phyloP scores from a whole-genome alignment of 1,284 basidiomycete genomes.

The Apiotrichum siamense region DNA sequence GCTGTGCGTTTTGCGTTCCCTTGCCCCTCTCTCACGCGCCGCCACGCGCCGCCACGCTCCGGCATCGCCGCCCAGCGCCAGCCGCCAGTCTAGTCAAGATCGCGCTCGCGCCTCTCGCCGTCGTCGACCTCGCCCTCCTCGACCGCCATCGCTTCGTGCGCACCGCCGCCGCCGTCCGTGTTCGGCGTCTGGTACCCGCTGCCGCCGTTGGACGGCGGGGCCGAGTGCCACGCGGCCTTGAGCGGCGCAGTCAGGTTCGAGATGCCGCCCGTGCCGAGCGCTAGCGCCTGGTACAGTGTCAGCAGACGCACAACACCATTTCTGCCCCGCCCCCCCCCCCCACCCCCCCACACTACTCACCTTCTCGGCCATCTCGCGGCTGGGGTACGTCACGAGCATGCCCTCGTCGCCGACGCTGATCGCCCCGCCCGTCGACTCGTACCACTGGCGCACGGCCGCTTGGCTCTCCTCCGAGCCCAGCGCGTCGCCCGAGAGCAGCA shows the following conservation, averaged over 20 bases:
- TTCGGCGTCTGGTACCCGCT: not conserved
- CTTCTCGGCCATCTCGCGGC: conserved; percentile 42
- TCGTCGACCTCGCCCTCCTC: conserved; percentile 3
- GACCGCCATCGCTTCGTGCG: not conserved
- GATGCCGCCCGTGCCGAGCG: conserved; percentile 36
- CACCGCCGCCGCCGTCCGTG: not conserved
- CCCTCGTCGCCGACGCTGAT: conserved; percentile 14
- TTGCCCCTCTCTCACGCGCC: too few species aligned
- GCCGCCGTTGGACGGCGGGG: not conserved
- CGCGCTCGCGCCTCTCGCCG: conserved; percentile 6
- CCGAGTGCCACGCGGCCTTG: conserved; percentile 28
- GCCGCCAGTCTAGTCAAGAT: not conserved
- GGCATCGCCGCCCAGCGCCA: not conserved
- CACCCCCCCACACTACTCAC: too few species aligned
- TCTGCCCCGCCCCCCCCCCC: not conserved
- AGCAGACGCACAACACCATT: not conserved
- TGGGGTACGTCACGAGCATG: conserved; percentile 37
- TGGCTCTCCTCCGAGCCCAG: conserved; percentile 45
- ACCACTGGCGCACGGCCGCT: conserved; percentile 69
- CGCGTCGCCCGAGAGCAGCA: conserved; percentile 64
- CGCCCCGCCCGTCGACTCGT: conserved; percentile 56
- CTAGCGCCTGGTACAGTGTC: conserved; percentile 28
- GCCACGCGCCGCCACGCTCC: not conserved
- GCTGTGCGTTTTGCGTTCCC: not conserved
- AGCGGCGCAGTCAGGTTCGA: conserved; percentile 20